Percentiles rank a stretch among this genome's conserved stretches.
These are phyloP conservation scores for Pichia sp. DNA, from an alignment of 1,139 yeast species.

Conservation along the genomic window DNA sequence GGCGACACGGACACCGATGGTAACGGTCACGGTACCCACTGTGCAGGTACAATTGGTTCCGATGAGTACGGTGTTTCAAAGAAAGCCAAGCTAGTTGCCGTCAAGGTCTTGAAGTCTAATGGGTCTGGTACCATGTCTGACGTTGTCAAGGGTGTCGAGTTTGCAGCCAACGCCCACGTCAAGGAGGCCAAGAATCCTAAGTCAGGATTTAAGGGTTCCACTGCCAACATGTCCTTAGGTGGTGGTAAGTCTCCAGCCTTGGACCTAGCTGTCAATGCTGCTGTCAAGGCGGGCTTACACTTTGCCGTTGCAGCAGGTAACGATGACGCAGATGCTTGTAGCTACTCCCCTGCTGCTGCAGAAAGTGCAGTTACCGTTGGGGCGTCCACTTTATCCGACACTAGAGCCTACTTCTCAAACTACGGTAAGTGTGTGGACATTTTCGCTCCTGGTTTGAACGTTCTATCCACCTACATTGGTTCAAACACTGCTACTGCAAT, in stretches of 20 bases:
- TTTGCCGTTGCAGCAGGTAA: slow-evolving; percentile 91
- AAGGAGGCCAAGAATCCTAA: slow-evolving; percentile 51
- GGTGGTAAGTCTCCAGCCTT: slow-evolving; percentile 82
- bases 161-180: slow-evolving; percentile 62
- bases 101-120: slow-evolving; percentile 69
- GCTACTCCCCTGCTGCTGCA: slow-evolving; percentile 78
- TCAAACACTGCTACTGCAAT: slow-evolving; percentile 81
- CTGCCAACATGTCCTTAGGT: slow-evolving; percentile 88
- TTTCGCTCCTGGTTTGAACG: slow-evolving; percentile 80
- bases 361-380: slow-evolving; percentile 76
- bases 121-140: slow-evolving; percentile 82
- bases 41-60: slow-evolving; percentile 83
- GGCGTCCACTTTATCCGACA: slow-evolving; percentile 71
- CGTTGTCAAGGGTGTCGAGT: slow-evolving; percentile 77
- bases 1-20: slow-evolving; percentile 85
- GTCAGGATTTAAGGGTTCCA: slow-evolving; percentile 75
- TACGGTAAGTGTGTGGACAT: slow-evolving; percentile 82
- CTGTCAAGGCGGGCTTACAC: slow-evolving; percentile 73
- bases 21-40: slow-evolving; percentile 92
- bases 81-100: slow-evolving; percentile 68
- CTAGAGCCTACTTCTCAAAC: slow-evolving; percentile 77
- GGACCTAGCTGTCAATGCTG: slow-evolving; percentile 80
- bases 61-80: slow-evolving; percentile 75
- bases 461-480: slow-evolving; percentile 82
- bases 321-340: slow-evolving; percentile 80